Conservation (phyloP, 345 rosid species). For the Gossypium anomalum region DNA sequence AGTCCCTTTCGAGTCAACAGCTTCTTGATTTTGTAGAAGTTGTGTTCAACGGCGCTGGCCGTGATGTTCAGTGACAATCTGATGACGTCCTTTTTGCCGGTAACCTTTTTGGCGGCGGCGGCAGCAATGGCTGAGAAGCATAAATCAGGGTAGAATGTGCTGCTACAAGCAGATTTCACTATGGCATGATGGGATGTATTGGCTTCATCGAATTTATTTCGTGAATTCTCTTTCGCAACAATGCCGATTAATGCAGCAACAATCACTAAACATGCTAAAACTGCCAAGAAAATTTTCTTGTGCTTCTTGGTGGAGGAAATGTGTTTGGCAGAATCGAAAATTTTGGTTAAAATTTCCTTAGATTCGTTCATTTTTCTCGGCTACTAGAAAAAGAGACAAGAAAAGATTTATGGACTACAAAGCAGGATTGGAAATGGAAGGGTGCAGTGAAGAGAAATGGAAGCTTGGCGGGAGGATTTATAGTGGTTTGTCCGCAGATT, state of each 20-base stretch:
- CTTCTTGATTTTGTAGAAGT: constrained; percentile 44
- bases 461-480: neutral
- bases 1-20: constrained; percentile 23
- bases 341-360: constrained; percentile 21
- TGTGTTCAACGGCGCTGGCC: constrained; percentile 36
- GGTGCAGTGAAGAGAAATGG: constrained; percentile 1
- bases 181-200: constrained; percentile 40
- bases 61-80: constrained; percentile 50
- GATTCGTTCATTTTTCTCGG: constrained; percentile 16
- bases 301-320: constrained; percentile 21
- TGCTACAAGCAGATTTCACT: constrained; percentile 57
- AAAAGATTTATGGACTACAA: neutral
- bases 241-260: neutral
- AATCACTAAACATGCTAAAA: constrained; percentile 30
- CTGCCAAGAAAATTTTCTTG: constrained; percentile 30
- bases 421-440: neutral
- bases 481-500: too few relatives aligned
- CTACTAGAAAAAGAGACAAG: neutral
- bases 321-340: constrained; percentile 16
- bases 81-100: constrained; percentile 50
- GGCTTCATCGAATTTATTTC: neutral
- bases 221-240: constrained; percentile 34
- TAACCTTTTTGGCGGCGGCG: constrained; percentile 27
- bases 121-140: constrained; percentile 70
- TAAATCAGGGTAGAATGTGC: constrained; percentile 58